Base-by-base conservation (phyloP, 2,329 filamentous ascomycete species). In the Neonectria hederae region DNA sequence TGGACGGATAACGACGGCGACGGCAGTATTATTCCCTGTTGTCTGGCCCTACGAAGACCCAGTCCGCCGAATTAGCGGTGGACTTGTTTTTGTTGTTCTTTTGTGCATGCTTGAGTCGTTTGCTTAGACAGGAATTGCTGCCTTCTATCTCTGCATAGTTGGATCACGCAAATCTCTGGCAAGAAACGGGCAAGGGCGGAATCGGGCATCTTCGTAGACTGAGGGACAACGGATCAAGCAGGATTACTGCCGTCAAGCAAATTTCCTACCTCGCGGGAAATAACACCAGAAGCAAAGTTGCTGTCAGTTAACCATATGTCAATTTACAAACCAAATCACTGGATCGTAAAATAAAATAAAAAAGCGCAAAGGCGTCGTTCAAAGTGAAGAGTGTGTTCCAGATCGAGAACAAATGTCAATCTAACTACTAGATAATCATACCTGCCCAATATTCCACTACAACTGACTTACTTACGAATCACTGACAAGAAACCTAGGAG, bases 11-110 rank as follows among this genome's bases (percentile, higher is more conserved):
- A 82, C 82, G 74, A 73, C 69, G 81, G 83, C 76, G 83, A 84
- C 85, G 86, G 84, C 84, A 85, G 85, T 86, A 84, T 86, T 68
- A 87, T 86, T 86, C 88, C 87, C 88, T 89, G 85, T 87, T 84
- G 81, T 82, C 86, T 89, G 85, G 83, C 87, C 85, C 85, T 87
- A 81, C 77, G 74, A 76, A 78, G 72, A 72, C 38, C 21, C 43
- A 24, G 55, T 56, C 69, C 48, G 56, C 54, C 22, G 24, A 26
- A 48, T 45, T 45, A 42, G 38, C 40, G 54, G 48, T 43, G 59
- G 63, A 51, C 51, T 51, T 21, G 51, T 59, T 45, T n/a, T 52
- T 63, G 48, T 35, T 40, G 28, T 54, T 61, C 57, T 63, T 40
- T 57, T 63, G 58, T 51, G 38, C 35, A 35, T 59, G 32, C 51